phyloP scores from a whole-genome alignment of 1,284 basidiomycete species.

The Anthracocystis panici-leucophaei region DNA sequence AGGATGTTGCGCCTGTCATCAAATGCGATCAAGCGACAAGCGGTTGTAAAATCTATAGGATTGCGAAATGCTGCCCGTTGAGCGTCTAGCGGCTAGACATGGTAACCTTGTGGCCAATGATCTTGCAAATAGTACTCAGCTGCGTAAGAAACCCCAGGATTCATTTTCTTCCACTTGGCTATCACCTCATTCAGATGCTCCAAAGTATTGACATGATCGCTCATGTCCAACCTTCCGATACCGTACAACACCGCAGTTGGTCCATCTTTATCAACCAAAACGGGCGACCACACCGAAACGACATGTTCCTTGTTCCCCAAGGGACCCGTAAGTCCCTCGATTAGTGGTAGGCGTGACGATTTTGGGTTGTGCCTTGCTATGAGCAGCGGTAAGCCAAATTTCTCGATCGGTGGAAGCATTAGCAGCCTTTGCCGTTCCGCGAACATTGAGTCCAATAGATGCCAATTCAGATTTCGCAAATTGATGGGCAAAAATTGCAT shows the following conservation, averaged over 20 bases:
- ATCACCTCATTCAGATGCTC: background rate
- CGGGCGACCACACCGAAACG: constrained; percentile 28
- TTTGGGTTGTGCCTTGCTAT: background rate
- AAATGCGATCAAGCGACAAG: too few relatives aligned
- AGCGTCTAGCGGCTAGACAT: too few relatives aligned
- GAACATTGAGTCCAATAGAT: background rate
- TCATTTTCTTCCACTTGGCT: background rate
- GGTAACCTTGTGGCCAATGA: too few relatives aligned
- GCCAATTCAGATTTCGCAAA: background rate
- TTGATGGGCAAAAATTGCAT: background rate
- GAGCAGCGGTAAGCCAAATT: constrained; percentile 4
- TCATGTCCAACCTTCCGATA: constrained; percentile 8
- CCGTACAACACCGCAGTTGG: constrained; percentile 23
- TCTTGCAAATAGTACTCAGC: too few relatives aligned
- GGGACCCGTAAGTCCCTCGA: background rate
- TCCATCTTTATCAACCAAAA: background rate
- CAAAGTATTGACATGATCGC: background rate
- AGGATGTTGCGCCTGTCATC: too few relatives aligned
- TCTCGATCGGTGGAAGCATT: constrained; percentile 5
- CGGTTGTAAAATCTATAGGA: too few relatives aligned
- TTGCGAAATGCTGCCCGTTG: too few relatives aligned
- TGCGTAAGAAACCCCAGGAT: too few relatives aligned
- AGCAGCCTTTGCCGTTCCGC: background rate
- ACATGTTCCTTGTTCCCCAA: background rate
- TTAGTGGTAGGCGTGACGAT: too few relatives aligned